These are phyloP conservation scores for Nymphaea colorata DNA, from an alignment of 164 flowering plant species.

Conservation along the genomic window DNA sequence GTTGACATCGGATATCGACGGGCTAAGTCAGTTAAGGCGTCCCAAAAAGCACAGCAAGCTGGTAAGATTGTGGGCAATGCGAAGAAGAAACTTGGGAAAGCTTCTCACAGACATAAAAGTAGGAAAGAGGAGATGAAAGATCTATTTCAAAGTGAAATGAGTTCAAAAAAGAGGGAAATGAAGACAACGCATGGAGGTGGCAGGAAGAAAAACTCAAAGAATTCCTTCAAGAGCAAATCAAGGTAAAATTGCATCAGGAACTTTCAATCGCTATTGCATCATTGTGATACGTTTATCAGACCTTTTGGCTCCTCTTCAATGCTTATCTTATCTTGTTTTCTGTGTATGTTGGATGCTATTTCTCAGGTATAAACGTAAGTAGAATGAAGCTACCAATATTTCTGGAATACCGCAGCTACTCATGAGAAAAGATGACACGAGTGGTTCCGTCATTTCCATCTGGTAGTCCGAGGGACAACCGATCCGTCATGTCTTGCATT, in stretches of 20 bases:
- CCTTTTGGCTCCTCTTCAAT: too few species aligned
- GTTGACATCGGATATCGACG: conserved; percentile 67
- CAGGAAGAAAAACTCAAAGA: conserved; percentile 38
- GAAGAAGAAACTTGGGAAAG: conserved; percentile 25
- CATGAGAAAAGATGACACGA: too few species aligned
- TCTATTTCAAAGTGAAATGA: conserved; percentile 75
- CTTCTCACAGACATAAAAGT: conserved; percentile 32
- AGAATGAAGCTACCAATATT: too few species aligned
- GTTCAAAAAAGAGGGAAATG: conserved; percentile 37
- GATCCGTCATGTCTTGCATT: too few species aligned
- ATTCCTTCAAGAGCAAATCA: conserved; percentile 91
- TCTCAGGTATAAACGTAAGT: too few species aligned
- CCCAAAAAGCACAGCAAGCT: conserved; percentile 47
- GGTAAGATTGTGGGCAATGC: conserved; percentile 39
- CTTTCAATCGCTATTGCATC: background rate
- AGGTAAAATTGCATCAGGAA: conserved; percentile 30
- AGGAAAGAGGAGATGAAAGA: conserved; percentile 72
- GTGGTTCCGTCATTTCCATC: too few species aligned
- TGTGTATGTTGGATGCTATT: too few species aligned
- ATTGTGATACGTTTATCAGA: too few species aligned
- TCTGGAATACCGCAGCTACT: too few species aligned
- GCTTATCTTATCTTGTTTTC: too few species aligned
- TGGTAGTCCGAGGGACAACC: too few species aligned
- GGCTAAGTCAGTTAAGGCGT: conserved; percentile 78
- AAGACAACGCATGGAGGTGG: conserved; percentile 20